These are phyloP conservation scores for Sporothrix humicola DNA, from an alignment of 2,329 filamentous ascomycete genomes.

Conservation along the genomic window DNA sequence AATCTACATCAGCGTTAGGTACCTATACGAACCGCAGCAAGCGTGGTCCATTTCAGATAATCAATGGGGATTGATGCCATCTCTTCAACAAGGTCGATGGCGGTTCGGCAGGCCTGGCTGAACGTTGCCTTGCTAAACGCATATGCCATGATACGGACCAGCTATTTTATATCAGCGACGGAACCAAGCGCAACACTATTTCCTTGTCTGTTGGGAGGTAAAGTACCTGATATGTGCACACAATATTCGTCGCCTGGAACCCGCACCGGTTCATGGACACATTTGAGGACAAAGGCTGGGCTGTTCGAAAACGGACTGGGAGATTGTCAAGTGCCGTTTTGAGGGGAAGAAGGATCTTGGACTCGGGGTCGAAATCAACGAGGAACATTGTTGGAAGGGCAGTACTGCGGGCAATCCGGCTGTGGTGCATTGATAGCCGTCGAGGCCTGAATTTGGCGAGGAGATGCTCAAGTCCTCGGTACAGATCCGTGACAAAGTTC, in stretches of 20 bases:
- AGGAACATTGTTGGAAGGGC: conserved; percentile 18
- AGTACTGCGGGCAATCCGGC: background rate
- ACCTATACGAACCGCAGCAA: conserved; percentile 14
- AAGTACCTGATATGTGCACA: conserved; percentile 30
- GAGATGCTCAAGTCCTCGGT: conserved; percentile 29
- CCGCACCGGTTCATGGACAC: conserved; percentile 28
- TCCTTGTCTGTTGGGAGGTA: background rate
- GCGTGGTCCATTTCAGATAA: conserved; percentile 26
- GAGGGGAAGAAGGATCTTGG: conserved; percentile 8
- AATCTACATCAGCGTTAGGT: background rate
- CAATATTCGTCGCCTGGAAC: conserved; percentile 32
- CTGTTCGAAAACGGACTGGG: background rate
- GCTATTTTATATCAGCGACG: background rate
- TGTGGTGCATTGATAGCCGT: conserved; percentile 2
- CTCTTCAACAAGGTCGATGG: conserved; percentile 24
- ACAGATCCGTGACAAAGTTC: conserved; percentile 33
- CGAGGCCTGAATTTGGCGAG: conserved; percentile 20
- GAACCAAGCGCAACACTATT: no score
- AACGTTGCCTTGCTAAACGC: conserved; percentile 27
- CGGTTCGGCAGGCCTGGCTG: conserved; percentile 28
- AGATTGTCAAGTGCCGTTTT: background rate
- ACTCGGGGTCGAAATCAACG: conserved; percentile 22
- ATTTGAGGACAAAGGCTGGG: conserved; percentile 5
- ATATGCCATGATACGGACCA: conserved; percentile 27
- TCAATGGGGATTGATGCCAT: conserved; percentile 30